phyloP scores from a whole-genome alignment of 768 basidiomycete species.

The Psilocybe tampanensis region DNA sequence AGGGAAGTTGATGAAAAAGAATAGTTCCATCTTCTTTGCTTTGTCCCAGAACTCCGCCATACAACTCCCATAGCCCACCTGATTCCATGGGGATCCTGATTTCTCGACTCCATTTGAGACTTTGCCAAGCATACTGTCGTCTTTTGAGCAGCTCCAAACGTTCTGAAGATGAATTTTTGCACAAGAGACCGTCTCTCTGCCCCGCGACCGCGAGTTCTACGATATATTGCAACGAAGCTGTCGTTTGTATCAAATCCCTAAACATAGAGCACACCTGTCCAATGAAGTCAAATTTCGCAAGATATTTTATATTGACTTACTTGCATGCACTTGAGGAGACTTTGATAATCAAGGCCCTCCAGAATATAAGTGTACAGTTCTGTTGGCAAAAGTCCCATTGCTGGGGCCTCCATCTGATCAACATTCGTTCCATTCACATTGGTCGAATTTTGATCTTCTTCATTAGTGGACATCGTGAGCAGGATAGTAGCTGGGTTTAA shows the following conservation, averaged over 20 bases:
- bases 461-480: too few relatives aligned
- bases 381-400: conserved; percentile 4
- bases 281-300: background rate
- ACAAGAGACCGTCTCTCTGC: conserved; percentile 36
- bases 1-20: conserved; percentile 51
- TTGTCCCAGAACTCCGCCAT: conserved; percentile 58
- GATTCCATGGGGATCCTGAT: conserved; percentile 38
- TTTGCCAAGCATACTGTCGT: conserved; percentile 41
- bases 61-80: conserved; percentile 59
- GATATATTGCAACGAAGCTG: conserved; percentile 38
- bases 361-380: conserved; percentile 13
- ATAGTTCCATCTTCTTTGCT: conserved; percentile 30
- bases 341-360: conserved; percentile 10
- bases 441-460: too few relatives aligned
- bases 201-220: conserved; percentile 49
- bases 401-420: background rate
- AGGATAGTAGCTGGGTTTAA: too few relatives aligned
- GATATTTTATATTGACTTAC: conserved; percentile 2
- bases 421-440: too few relatives aligned
- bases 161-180: conserved; percentile 27
- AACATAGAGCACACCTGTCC: conserved; percentile 18
- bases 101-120: conserved; percentile 36
- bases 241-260: conserved; percentile 16
- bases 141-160: conserved; percentile 41
- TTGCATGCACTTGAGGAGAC: conserved; percentile 12